These are phyloP conservation scores for Penicillium sp. DNA, from an alignment of 2,329 filamentous ascomycete species.

Conservation along the genomic window DNA sequence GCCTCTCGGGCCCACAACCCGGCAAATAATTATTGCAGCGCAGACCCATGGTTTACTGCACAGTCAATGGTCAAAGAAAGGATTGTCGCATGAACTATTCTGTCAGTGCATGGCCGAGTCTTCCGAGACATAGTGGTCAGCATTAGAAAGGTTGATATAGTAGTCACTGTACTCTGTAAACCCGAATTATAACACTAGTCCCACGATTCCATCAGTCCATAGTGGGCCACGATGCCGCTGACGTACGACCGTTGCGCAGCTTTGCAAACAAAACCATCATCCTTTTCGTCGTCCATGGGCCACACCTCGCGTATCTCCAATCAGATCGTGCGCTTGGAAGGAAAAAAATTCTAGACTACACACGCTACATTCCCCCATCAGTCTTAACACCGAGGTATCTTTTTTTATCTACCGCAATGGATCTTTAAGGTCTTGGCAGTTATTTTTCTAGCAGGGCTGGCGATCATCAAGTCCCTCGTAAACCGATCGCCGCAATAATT, in stretches of 20 bases:
- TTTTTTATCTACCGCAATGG: not conserved
- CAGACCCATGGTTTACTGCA: not conserved
- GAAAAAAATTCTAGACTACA: not conserved
- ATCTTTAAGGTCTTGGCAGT: not conserved
- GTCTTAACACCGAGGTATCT: not conserved
- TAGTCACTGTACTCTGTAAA: not conserved
- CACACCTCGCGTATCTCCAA: not conserved
- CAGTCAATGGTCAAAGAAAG: not conserved
- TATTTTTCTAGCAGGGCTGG: not conserved
- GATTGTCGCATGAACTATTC: not conserved
- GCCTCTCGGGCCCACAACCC: not conserved
- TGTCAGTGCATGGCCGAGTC: not conserved
- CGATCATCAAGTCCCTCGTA: not conserved
- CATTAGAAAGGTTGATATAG: not conserved
- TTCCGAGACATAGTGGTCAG: not conserved
- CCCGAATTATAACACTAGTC: not conserved
- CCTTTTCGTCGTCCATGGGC: conserved; percentile 2
- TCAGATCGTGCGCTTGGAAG: not conserved
- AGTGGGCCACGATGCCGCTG: conserved; percentile 1
- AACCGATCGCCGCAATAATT: not conserved
- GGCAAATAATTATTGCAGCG: not conserved
- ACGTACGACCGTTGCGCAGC: conserved; percentile 3
- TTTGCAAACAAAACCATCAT: not conserved
- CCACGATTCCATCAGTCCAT: not conserved
- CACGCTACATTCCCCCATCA: not conserved